Evolutionary conservation across 108 stramenopile genomes (phyloP).

Genomic region (Poteriospumella lacustris): DNA sequence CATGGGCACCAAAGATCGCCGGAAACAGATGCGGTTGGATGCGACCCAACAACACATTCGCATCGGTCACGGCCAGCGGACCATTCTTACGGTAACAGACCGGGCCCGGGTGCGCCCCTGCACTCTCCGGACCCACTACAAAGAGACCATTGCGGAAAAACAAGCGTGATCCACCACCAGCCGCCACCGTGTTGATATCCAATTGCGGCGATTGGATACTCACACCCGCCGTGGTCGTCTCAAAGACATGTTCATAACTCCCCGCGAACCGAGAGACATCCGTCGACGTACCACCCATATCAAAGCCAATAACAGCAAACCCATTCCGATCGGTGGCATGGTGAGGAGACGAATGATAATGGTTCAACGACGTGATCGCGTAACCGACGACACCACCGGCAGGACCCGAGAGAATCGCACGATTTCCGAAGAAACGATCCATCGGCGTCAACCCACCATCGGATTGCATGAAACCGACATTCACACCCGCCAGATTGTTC

Average conservation of each 20-base stretch:
- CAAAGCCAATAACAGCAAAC: constrained; percentile 89
- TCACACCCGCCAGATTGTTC: constrained; percentile 54
- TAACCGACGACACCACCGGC: constrained; percentile 80
- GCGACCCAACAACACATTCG: constrained; percentile 89
- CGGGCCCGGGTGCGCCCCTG: constrained; percentile 95
- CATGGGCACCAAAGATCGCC: constrained; percentile 87
- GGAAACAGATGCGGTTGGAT: constrained; percentile 86
- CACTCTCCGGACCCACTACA: constrained; percentile 88
- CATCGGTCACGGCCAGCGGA: constrained; percentile 96
- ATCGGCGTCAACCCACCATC: constrained; percentile 94
- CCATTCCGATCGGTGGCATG: not conserved
- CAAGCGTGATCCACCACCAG: constrained; percentile 75
- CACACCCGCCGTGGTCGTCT: constrained; percentile 90
- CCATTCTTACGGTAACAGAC: constrained; percentile 85
- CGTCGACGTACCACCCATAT: constrained; percentile 96
- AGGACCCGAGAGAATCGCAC: constrained; percentile 73
- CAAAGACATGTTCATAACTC: constrained; percentile 81
- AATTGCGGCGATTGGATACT: constrained; percentile 85
- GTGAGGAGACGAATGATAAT: no score
- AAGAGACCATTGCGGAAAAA: constrained; percentile 83
- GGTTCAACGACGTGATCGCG: constrained; percentile 79
- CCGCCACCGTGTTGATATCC: constrained; percentile 96
- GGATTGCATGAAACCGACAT: constrained; percentile 89
- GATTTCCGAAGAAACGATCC: constrained; percentile 83
- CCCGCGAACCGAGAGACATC: constrained; percentile 86